These are phyloP conservation scores for Croton laevigatus DNA, from an alignment of 441 rosid species.

Conservation along the genomic window DNA sequence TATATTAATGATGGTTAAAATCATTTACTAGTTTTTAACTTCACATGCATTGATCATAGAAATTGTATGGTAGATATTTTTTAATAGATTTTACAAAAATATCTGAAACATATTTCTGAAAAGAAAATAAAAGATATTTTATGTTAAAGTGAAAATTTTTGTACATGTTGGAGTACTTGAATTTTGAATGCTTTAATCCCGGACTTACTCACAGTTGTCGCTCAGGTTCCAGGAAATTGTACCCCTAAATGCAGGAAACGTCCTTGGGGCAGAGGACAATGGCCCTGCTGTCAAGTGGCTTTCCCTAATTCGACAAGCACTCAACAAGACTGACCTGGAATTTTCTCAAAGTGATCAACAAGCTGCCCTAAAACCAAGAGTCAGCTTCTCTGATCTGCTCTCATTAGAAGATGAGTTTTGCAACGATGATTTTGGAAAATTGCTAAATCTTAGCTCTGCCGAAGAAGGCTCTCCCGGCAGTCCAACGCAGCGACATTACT, in stretches of 20 bases:
- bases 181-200: not conserved
- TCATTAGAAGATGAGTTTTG: slow-evolving; percentile 44
- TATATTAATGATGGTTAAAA: no score
- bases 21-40: no score
- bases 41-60: not conserved
- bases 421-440: slow-evolving; percentile 29
- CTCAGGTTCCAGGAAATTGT: slow-evolving; percentile 73
- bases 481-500: slow-evolving; percentile 31
- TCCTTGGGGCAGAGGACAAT: slow-evolving; percentile 63
- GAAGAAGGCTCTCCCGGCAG: slow-evolving; percentile 31
- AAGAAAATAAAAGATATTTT: no score
- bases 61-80: not conserved
- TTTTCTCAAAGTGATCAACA: slow-evolving; percentile 25
- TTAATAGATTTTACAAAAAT: no score
- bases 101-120: no score
- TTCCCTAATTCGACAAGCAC: slow-evolving; percentile 52
- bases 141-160: not conserved
- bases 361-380: slow-evolving; percentile 27
- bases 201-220: not conserved
- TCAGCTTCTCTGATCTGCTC: slow-evolving; percentile 56
- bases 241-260: slow-evolving; percentile 74
- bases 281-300: slow-evolving; percentile 65
- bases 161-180: no score
- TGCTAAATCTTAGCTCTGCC: slow-evolving; percentile 14
- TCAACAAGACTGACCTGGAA: slow-evolving; percentile 34